phyloP scores from a whole-genome alignment of 768 basidiomycete species.

The Candolleomyces eurysporus region DNA sequence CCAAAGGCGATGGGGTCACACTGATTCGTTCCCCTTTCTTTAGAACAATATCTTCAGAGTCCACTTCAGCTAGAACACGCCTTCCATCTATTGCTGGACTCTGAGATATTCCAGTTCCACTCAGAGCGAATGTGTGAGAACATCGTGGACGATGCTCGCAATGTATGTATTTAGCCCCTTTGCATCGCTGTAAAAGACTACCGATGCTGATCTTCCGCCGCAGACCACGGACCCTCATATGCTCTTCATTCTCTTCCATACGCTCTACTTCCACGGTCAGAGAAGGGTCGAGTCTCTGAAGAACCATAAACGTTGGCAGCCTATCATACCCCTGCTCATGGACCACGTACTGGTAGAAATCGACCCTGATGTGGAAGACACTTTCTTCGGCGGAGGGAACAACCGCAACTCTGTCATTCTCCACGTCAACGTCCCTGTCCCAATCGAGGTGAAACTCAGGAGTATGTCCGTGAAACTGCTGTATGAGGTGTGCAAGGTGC shows the following conservation, averaged over 20 bases:
- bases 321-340: conserved; percentile 79
- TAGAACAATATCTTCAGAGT: conserved; percentile 82
- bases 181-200: conserved; percentile 9
- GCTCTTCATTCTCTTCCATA: conserved; percentile 74
- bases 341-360: conserved; percentile 82
- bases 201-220: conserved; percentile 5
- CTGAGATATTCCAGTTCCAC: conserved; percentile 88
- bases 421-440: conserved; percentile 46
- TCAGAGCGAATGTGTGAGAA: conserved; percentile 90
- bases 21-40: not conserved
- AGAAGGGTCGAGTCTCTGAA: conserved; percentile 69
- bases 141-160: conserved; percentile 63
- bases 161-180: conserved; percentile 41
- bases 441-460: conserved; percentile 83
- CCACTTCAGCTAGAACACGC: conserved; percentile 85
- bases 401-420: conserved; percentile 30
- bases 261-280: conserved; percentile 75
- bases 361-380: conserved; percentile 70
- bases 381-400: conserved; percentile 45
- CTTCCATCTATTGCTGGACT: conserved; percentile 69
- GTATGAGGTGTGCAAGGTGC: conserved; percentile 92
- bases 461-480: conserved; percentile 69
- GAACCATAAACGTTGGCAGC: conserved; percentile 80
- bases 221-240: conserved; percentile 85
- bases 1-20: conserved; percentile 6